These are phyloP conservation scores for Rhizopogon vulgaris DNA, from an alignment of 768 basidiomycete genomes.

Conservation along the genomic window DNA sequence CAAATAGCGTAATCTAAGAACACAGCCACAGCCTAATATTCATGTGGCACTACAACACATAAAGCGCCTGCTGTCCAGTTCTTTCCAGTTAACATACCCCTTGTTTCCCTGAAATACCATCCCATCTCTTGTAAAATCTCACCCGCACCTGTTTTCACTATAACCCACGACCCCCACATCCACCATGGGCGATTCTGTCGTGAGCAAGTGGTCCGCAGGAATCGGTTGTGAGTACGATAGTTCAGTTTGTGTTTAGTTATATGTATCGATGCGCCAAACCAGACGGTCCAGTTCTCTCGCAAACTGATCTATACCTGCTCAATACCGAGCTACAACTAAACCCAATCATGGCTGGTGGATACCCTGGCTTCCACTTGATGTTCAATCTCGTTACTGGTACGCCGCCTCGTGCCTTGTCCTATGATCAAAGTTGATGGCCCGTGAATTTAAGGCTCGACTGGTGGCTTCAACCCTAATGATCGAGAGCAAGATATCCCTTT, in stretches of 20 bases:
- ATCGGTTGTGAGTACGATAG: conserved; percentile 25
- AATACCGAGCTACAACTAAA: conserved; percentile 63
- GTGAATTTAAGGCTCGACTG: conserved; percentile 42
- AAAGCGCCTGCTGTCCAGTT: background rate
- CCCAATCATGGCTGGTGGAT: conserved; percentile 57
- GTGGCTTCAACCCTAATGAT: conserved; percentile 54
- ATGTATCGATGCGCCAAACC: conserved; percentile 34
- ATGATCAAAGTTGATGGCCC: background rate
- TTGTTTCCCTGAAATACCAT: background rate
- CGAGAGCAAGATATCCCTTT: conserved; percentile 55
- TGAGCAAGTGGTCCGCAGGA: conserved; percentile 30
- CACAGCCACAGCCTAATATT: conserved; percentile 21
- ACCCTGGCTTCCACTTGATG: conserved; percentile 51
- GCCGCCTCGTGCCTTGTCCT: conserved; percentile 2
- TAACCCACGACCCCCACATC: conserved; percentile 2
- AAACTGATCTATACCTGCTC: conserved; percentile 79
- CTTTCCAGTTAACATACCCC: background rate
- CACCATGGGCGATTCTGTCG: conserved; percentile 25
- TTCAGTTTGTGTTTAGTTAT: background rate
- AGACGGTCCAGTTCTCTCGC: conserved; percentile 63
- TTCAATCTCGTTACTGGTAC: conserved; percentile 68
- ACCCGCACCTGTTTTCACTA: background rate
- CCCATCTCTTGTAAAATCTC: background rate
- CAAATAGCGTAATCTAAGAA: background rate
- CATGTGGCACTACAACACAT: conserved; percentile 2